Evolutionary conservation across 345 rosid species (phyloP).

Genomic region (Aegle marmelos): DNA sequence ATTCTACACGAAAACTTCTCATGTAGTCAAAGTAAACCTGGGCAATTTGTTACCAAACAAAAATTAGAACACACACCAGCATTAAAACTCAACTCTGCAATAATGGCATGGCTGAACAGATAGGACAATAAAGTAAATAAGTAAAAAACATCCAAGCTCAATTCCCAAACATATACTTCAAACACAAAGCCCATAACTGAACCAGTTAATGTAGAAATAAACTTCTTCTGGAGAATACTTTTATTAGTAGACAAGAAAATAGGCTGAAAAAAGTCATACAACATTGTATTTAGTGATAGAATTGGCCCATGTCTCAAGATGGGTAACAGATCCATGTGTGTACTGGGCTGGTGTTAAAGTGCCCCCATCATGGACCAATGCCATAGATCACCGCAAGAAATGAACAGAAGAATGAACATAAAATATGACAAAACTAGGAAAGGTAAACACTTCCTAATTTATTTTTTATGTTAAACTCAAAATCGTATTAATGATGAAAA

Average conservation of each 20-base stretch:
- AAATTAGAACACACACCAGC: constrained; percentile 3
- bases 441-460: not conserved
- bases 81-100: constrained; percentile 5
- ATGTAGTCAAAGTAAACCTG: constrained; percentile 96
- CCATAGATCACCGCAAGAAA: not conserved
- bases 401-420: not conserved
- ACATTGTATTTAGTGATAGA: not conserved
- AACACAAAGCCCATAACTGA: not conserved
- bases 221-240: not conserved
- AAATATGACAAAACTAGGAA: not conserved
- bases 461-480: not conserved
- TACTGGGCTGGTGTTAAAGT: not conserved
- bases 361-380: not conserved
- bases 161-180: not conserved
- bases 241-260: not conserved
- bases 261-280: not conserved
- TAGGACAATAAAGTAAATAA: not conserved
- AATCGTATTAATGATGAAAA: no score
- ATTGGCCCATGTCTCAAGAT: not conserved
- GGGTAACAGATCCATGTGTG: not conserved
- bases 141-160: not conserved
- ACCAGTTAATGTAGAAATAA: not conserved
- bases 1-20: constrained; percentile 92
- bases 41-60: not conserved
- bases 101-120: not conserved